These are phyloP conservation scores for Cucumis cinereus DNA, from an alignment of 306 rosid genomes.

Conservation along the genomic window DNA sequence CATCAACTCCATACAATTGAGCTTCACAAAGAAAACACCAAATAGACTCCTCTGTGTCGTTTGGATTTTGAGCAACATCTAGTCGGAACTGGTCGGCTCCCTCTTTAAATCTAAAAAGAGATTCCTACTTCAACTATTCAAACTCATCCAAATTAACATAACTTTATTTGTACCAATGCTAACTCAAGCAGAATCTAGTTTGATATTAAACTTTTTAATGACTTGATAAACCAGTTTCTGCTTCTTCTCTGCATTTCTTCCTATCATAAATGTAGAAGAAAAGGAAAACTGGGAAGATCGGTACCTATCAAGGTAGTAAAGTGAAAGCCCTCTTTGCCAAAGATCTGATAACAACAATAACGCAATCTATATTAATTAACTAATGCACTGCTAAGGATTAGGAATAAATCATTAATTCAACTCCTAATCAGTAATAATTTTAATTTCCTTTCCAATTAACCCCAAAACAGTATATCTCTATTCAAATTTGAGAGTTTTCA, in stretches of 20 bases:
- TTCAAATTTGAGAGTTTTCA: neutral
- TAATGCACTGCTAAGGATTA: neutral
- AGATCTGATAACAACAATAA: conserved; percentile 53
- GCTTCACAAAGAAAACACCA: conserved; percentile 97
- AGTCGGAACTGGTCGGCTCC: conserved; percentile 90
- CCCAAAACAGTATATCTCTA: neutral
- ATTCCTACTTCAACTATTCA: conserved; percentile 3
- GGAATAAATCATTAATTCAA: neutral
- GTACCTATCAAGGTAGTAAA: conserved; percentile 75
- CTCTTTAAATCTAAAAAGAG: conserved; percentile 53
- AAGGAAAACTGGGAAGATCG: conserved; percentile 1
- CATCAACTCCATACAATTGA: conserved; percentile 62
- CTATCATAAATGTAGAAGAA: neutral
- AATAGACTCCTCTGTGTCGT: conserved; percentile 87
- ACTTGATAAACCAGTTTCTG: neutral
- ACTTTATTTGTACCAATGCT: neutral
- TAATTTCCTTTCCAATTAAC: neutral
- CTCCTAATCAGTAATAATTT: neutral
- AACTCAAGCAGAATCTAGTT: neutral
- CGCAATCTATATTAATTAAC: conserved; percentile 10
- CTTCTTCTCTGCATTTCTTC: neutral
- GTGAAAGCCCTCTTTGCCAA: conserved; percentile 93
- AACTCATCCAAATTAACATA: neutral
- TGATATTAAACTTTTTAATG: neutral
- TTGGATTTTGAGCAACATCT: conserved; percentile 91